Base-by-base conservation (phyloP, 2,329 filamentous ascomycete species). In the Exophiala sp. region DNA sequence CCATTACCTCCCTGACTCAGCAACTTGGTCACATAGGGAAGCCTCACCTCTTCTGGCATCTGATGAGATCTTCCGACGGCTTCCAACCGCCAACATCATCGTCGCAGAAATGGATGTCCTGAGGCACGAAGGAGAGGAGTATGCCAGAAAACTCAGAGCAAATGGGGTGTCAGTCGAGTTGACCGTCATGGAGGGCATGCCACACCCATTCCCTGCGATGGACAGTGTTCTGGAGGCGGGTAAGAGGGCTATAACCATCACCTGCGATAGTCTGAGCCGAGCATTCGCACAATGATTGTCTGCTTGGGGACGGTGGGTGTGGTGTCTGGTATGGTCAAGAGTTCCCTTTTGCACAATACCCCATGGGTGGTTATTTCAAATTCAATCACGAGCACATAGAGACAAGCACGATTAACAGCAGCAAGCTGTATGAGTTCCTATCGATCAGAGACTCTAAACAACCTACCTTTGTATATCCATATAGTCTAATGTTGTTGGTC, bases 161-260 rank as follows among this genome's bases (percentile, higher is more conserved):
- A 74, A 74, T 1, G 79, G 79, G 1, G 76, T 80, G 1, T 44
- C 63, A n/a, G 75, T 74, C 2, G 71, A 79, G 42, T 62, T 81
- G 33, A 72, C 78, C 54, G 66, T 79, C 16, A 77, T 80, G 74
- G 71, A 75, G 60, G 78, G 79, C 0, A 78, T 80, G 73, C 79
- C 79, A 3, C 80, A 83, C 69, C 78, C 79, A 0, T 83, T 83
- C 63, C 69, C 82, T 48, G 79, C 78, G 1, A 82, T 83, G 79
- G 79, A 83, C 62, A 77, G 70, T 1, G 79, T 72, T 2, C 64
- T 83, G 44, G 72, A 78, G 52, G 78, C 77, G 50, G 80, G 78
- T 0, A 74, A 67, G 58, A 67, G 73, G 51, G 77, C 79, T 0
- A 81, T 83, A 54, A 78, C 73, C 0, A 57, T 74, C 53, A 68